phyloP scores from a whole-genome alignment of 257 asterid species.

The Penstemon davidsonii region DNA sequence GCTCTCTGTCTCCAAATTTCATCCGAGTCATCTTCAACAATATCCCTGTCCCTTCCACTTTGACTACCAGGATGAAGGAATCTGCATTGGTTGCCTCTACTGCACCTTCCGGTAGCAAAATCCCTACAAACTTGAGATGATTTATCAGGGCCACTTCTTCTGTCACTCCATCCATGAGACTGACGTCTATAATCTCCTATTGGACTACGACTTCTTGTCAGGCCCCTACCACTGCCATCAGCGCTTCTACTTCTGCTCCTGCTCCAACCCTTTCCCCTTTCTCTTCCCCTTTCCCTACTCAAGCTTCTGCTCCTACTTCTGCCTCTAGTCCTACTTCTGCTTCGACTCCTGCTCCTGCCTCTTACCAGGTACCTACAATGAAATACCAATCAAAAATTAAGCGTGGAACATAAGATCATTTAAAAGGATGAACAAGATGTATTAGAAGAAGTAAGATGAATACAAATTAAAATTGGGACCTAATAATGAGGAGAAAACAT shows the following conservation, averaged over 20 bases:
- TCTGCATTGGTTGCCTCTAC: slow-evolving; percentile 78
- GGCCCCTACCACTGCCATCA: slow-evolving; percentile 41
- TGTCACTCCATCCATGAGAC: slow-evolving; percentile 59
- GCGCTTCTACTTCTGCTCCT: slow-evolving; percentile 47
- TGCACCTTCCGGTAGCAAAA: slow-evolving; percentile 60
- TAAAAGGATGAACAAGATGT: not conserved
- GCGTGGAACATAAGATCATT: not conserved
- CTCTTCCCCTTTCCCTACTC: slow-evolving; percentile 41
- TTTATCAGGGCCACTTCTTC: slow-evolving; percentile 48
- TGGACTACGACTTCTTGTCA: slow-evolving; percentile 64
- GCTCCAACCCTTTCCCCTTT: slow-evolving; percentile 39
- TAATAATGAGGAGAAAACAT: slow-evolving; percentile 3
- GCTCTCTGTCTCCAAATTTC: slow-evolving; percentile 52
- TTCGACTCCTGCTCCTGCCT: slow-evolving; percentile 62
- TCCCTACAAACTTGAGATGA: slow-evolving; percentile 69
- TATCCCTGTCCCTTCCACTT: slow-evolving; percentile 38
- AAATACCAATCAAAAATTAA: slow-evolving; percentile 20
- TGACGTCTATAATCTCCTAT: slow-evolving; percentile 46
- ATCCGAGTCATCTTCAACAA: slow-evolving; percentile 38
- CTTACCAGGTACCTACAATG: slow-evolving; percentile 50
- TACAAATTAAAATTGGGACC: not conserved
- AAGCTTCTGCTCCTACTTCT: slow-evolving; percentile 49
- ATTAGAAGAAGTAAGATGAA: not conserved
- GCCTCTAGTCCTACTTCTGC: slow-evolving; percentile 57
- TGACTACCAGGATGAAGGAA: slow-evolving; percentile 54